Conservation (phyloP, 1,284 basidiomycete species). For the Cryptococcus hybrid region DNA sequence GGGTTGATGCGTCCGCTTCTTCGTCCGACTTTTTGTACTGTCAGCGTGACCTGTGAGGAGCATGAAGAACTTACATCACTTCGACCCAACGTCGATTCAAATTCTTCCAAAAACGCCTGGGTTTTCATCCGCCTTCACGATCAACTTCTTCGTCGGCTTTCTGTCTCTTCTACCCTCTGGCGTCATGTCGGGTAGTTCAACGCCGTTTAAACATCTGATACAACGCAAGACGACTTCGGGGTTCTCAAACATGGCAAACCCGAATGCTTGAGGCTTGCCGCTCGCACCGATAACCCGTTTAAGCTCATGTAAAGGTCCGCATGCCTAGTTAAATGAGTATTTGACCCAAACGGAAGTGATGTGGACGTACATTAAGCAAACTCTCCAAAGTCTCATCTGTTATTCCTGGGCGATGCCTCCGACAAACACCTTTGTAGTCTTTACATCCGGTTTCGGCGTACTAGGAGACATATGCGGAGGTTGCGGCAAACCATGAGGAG, state of each 20-base stretch:
- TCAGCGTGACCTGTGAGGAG: not conserved
- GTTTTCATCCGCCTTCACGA: slow-evolving; percentile 95
- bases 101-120: slow-evolving; percentile 77
- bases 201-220: slow-evolving; percentile 71
- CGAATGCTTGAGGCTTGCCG: slow-evolving; percentile 91
- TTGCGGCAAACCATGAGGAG: slow-evolving; percentile 18
- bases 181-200: slow-evolving; percentile 82
- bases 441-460: slow-evolving; percentile 34
- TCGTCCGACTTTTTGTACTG: slow-evolving; percentile 43
- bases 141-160: slow-evolving; percentile 76
- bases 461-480: slow-evolving; percentile 10
- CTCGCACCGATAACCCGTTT: slow-evolving; percentile 85
- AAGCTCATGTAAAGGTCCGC: slow-evolving; percentile 80
- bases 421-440: slow-evolving; percentile 70
- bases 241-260: slow-evolving; percentile 88
- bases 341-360: slow-evolving; percentile 58
- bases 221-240: slow-evolving; percentile 83
- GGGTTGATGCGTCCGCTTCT: slow-evolving; percentile 40
- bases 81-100: slow-evolving; percentile 70
- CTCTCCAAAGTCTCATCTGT: slow-evolving; percentile 70
- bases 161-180: slow-evolving; percentile 56
- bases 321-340: slow-evolving; percentile 59
- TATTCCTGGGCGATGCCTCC: slow-evolving; percentile 91
- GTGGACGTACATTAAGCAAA: slow-evolving; percentile 66
- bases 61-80: slow-evolving; percentile 63